Base-by-base conservation (phyloP, 1,284 basidiomycete genomes). In the Cutaneotrichosporon cutaneum region DNA sequence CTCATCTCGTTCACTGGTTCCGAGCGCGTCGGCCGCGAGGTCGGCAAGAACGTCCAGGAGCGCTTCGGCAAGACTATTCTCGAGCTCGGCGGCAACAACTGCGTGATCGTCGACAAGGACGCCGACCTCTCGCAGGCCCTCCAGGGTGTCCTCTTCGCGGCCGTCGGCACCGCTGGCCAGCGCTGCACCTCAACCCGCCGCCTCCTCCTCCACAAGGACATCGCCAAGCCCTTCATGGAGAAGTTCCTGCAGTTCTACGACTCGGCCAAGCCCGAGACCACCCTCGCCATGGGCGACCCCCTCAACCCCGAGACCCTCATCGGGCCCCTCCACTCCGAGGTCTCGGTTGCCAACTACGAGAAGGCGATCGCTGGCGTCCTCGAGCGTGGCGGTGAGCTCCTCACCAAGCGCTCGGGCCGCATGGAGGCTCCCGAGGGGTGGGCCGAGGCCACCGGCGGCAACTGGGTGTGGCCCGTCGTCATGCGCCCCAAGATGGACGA, bases 1-100 rank as follows among this genome's bases (percentile, higher is more conserved):
- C 84, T 94, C 86, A 90, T 97, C 18, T 93, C 90, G 44, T 98
- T 98, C 78, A 98, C 94, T 1, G 94, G 94, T 2, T 94, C 90
- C 68, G 94, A 97, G 76, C 82, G 83, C 54, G 88, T 94, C 53
- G 94, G 94, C 16, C 85, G 88, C 61, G 83, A 88, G 63, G 92
- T 98, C 21, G 90, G 90, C 88, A 76, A 87, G 85, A 64, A 82
- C 88, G 70, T 93, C 90, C 78, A 91, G 90, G 52, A 77, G 54
- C 63, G 77, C 55, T 78, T 77, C 52, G 77, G 77, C 63, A 78
- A 78, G 68, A 69, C 73, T 26, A 61, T 95, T 44, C 83, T 97
- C 33, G 94, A 97, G 76, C 83, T 97, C 11, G 94, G 94, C n/a
- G 94, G 94, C 39, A 97, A 98, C 81, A 96, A 96, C 73, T 68